Base-by-base conservation (phyloP, 2,329 filamentous ascomycete species). In the Pseudocercospora macadamiae region DNA sequence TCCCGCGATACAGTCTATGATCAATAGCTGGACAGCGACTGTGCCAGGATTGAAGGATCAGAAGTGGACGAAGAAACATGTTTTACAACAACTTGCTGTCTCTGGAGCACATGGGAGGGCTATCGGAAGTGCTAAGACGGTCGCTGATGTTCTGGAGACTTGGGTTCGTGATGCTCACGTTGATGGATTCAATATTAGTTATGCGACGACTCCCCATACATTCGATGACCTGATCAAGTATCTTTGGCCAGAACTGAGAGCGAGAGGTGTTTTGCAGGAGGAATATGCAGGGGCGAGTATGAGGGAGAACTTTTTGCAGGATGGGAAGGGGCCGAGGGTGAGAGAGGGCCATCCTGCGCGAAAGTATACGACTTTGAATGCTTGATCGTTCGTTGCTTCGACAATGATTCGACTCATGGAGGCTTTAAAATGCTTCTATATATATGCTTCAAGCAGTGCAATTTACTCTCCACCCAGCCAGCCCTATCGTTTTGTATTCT, bases 61-160 rank as follows among this genome's bases (percentile, higher is more conserved):
- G 48, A 77, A 76, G 59, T 80, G 78, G 78, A 80, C 77, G 4
- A 77, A 79, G n/a, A 72, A 74, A 2, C 71, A 75, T 1, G 72
- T 80, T 3, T 75, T 77, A 1, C 72, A 80, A 64, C 68, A 73
- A 32, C 72, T 77, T 0, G 71, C 73, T 1, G 76, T 80, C n/a
- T 79, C 78, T 2, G 76, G 76, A 1, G 69, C 75, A 1, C 73
- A 75, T 1, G 68, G 71, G 2, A 69, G 76, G 1, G 67, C 71
- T 0, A 70, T 79, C 3, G 77, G 77, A 0, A 75, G 70, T 19
- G 74, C 78, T 0, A 55, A 71, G 23, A 79, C 73, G 0, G 76
- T 81, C 2, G 79, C 79, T 0, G 75, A 81, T 62, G 76, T 79
- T 28, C 61, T 81, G 62, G 76, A 81, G 64, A 64, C 70, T 1